Conservation (phyloP, 192 early-diverging fungal genomes). For the Umbelopsis isabellina region DNA sequence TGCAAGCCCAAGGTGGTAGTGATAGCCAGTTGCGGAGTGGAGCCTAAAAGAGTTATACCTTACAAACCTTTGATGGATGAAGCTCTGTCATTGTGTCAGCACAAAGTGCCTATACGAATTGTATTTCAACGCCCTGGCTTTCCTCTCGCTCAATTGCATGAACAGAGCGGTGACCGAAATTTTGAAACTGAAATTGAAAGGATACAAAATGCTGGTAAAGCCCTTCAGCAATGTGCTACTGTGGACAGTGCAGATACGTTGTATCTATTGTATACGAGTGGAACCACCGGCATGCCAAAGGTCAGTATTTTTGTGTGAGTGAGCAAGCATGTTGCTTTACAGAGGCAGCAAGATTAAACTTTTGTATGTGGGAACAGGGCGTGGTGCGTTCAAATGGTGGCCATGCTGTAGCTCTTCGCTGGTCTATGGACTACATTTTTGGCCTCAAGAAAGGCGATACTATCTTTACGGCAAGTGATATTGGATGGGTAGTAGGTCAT, state of each 20-base stretch:
- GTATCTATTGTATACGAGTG: conserved; percentile 82
- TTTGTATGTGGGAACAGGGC: conserved; percentile 35
- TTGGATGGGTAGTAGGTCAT: conserved; percentile 90
- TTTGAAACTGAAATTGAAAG: conserved; percentile 53
- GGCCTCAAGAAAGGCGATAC: conserved; percentile 73
- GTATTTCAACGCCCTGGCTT: conserved; percentile 72
- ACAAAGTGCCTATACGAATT: conserved; percentile 55
- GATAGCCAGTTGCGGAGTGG: conserved; percentile 79
- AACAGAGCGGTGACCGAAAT: conserved; percentile 58
- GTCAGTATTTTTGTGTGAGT: conserved; percentile 34
- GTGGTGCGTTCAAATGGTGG: conserved; percentile 63
- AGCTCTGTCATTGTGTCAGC: conserved; percentile 59
- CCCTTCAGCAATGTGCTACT: conserved; percentile 53
- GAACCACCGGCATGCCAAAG: conserved; percentile 83
- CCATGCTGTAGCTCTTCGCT: conserved; percentile 72
- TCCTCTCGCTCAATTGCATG: conserved; percentile 52
- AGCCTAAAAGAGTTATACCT: conserved; percentile 69
- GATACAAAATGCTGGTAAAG: conserved; percentile 40
- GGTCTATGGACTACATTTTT: conserved; percentile 74
- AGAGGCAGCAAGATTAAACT: neutral
- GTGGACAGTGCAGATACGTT: conserved; percentile 73
- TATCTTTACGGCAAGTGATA: conserved; percentile 82
- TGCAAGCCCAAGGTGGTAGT: conserved; percentile 75
- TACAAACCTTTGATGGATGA: conserved; percentile 81
- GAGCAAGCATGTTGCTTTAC: neutral